Conservation (phyloP, 345 rosid species). For the Brassica nigra region DNA sequence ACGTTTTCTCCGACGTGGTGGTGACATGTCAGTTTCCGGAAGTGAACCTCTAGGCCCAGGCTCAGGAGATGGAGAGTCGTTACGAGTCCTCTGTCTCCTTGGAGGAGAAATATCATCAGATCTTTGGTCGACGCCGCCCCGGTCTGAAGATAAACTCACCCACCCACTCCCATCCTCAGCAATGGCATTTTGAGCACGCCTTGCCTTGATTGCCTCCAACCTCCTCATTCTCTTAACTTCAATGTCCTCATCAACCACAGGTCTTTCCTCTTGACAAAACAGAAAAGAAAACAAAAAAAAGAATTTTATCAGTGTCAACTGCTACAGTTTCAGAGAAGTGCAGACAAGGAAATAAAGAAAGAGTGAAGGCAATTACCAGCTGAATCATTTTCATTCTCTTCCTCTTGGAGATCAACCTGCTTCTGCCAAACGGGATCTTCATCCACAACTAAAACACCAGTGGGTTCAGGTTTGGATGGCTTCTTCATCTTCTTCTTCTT, state of each 20-base stretch:
- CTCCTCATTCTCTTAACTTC: conserved; percentile 87
- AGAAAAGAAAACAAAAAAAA: neutral
- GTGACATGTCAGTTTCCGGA: conserved; percentile 54
- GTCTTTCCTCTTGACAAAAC: conserved; percentile 73
- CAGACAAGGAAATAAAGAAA: neutral
- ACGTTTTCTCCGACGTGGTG: conserved; percentile 45
- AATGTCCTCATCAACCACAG: conserved; percentile 78
- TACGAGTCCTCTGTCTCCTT: conserved; percentile 47
- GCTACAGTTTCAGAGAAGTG: neutral
- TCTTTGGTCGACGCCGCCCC: neutral
- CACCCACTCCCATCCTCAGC: conserved; percentile 98
- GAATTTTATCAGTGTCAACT: neutral
- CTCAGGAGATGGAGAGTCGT: conserved; percentile 68
- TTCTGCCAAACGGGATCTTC: conserved; percentile 95
- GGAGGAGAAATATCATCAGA: conserved; percentile 79
- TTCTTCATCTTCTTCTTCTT: conserved; percentile 65
- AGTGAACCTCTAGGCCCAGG: conserved; percentile 32
- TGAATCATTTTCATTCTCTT: conserved; percentile 65
- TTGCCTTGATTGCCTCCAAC: conserved; percentile 66
- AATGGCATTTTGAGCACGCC: conserved; percentile 58
- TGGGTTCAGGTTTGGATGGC: conserved; percentile 45
- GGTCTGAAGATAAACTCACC: conserved; percentile 62
- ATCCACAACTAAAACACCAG: conserved; percentile 75
- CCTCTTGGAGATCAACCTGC: conserved; percentile 59
- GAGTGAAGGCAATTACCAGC: conserved; percentile 48